Percentiles rank a stretch among this genome's conserved stretches.
These are phyloP conservation scores for Helichrysum umbraculigerum DNA, from an alignment of 129 eudicot species.

Conservation along the genomic window DNA sequence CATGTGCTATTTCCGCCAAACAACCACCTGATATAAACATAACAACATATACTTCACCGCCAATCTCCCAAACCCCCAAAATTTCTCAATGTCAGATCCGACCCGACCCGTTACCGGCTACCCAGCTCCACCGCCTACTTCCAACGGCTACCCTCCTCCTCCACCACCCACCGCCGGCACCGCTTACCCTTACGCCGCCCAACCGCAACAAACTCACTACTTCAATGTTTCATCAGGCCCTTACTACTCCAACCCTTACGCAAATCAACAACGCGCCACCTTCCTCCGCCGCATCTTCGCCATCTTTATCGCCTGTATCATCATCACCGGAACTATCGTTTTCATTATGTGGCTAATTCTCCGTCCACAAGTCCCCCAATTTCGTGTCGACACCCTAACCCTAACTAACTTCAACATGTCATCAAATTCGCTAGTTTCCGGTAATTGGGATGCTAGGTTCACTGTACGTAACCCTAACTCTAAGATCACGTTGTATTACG, in stretches of 20 bases:
- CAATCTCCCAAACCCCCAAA: not conserved
- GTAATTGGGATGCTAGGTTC: constrained; percentile 46
- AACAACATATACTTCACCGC: not conserved
- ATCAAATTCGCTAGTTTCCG: constrained; percentile 40
- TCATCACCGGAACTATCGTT: constrained; percentile 61
- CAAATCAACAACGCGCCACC: constrained; percentile 64
- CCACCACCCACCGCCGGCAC: constrained; percentile 27
- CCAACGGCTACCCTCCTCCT: constrained; percentile 23
- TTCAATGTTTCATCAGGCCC: constrained; percentile 45
- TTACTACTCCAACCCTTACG: constrained; percentile 42
- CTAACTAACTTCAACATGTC: constrained; percentile 51
- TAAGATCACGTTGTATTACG: constrained; percentile 61
- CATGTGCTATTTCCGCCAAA: too few species aligned
- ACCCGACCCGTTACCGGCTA: constrained; percentile 49
- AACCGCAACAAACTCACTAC: constrained; percentile 30
- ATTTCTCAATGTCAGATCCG: constrained; percentile 26
- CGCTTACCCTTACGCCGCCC: constrained; percentile 63
- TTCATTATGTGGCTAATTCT: constrained; percentile 79
- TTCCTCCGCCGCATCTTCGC: constrained; percentile 74
- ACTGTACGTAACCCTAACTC: constrained; percentile 73
- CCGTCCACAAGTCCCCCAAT: constrained; percentile 77
- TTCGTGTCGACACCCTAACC: constrained; percentile 54
- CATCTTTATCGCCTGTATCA: constrained; percentile 45
- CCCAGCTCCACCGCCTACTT: constrained; percentile 32
- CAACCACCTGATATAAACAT: too few species aligned